Evolutionary conservation across 2,329 filamentous ascomycete genomes (phyloP).

Genomic region (Penicillium sp.): DNA sequence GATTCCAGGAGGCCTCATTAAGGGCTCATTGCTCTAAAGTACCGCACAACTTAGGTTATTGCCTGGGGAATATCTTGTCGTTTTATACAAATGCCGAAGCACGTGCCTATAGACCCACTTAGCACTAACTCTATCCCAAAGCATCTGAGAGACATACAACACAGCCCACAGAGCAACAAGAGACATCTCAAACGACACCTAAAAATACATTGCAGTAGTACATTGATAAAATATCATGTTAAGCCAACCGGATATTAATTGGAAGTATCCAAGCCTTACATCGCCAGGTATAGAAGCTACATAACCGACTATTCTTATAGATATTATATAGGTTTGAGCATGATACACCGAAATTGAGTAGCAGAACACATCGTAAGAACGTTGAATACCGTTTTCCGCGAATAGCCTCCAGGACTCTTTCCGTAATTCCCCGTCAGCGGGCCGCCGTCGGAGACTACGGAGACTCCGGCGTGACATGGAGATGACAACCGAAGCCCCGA

Average conservation of each 20-base stretch:
- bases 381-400: too few relatives aligned
- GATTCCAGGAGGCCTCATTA: too few relatives aligned
- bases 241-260: too few relatives aligned
- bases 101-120: neutral
- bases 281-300: neutral
- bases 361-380: neutral
- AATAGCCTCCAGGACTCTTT: too few relatives aligned
- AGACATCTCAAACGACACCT: neutral
- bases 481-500: neutral
- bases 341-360: neutral
- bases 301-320: neutral
- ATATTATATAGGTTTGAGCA: neutral
- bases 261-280: neutral
- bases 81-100: neutral
- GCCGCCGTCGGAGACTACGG: neutral
- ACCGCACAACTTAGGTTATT: neutral
- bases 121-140: neutral
- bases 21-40: too few relatives aligned
- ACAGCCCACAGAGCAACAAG: neutral
- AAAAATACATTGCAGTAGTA: neutral
- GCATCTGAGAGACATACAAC: neutral
- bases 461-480: neutral
- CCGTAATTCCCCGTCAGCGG: neutral
- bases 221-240: neutral
- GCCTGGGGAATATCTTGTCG: neutral